Conservation (phyloP, 768 basidiomycete species). For the Tephrocybe rancida region DNA sequence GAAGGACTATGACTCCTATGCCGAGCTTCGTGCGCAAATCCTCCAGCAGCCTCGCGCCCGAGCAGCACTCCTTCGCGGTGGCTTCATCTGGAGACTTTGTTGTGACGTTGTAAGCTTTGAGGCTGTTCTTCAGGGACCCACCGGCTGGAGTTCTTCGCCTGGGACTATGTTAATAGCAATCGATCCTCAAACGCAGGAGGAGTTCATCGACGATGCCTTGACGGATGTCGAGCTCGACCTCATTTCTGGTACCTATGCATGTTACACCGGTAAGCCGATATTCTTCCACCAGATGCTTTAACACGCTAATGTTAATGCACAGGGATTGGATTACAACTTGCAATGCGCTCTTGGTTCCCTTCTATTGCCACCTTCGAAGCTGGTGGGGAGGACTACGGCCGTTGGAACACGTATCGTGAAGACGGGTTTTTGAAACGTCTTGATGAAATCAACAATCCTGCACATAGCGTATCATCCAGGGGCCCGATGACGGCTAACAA, state of each 20-base stretch:
- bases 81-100: slow-evolving; percentile 11
- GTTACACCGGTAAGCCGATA: slow-evolving; percentile 7
- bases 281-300: neutral
- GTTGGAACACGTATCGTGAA: neutral
- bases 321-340: neutral
- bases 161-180: neutral
- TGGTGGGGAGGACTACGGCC: neutral
- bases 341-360: slow-evolving; percentile 20
- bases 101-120: slow-evolving; percentile 7
- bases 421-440: neutral
- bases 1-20: too few relatives aligned
- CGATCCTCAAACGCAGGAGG: neutral
- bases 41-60: slow-evolving; percentile 14
- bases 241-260: slow-evolving; percentile 17
- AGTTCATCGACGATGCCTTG: slow-evolving; percentile 16
- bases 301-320: too few relatives aligned
- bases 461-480: neutral
- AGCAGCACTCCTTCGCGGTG: slow-evolving; percentile 16
- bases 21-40: neutral
- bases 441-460: neutral
- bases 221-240: slow-evolving; percentile 14
- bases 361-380: neutral
- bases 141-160: neutral
- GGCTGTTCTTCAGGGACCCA: slow-evolving; percentile 7
- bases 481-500: too few relatives aligned